Conservation (phyloP, 768 basidiomycete species). For the Suillus bovinus region DNA sequence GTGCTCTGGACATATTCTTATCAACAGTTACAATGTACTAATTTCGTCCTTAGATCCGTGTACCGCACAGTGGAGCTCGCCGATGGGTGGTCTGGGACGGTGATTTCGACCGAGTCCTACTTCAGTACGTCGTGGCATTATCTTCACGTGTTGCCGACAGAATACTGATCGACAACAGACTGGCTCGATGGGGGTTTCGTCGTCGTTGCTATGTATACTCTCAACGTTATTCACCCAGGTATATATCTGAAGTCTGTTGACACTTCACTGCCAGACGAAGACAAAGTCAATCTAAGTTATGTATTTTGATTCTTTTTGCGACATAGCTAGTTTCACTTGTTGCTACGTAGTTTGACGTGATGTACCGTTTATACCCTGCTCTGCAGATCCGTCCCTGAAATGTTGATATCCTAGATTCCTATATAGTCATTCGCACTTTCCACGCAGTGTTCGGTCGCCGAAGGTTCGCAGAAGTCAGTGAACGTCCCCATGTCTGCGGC, state of each 20-base stretch:
- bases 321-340: not conserved
- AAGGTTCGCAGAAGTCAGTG: no score
- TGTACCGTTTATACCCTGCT: not conserved
- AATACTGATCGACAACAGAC: constrained; percentile 31
- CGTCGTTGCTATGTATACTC: constrained; percentile 42
- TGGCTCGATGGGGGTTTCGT: constrained; percentile 52
- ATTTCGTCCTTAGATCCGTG: constrained; percentile 7
- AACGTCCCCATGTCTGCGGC: no score
- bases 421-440: no score
- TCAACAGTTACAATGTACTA: not conserved
- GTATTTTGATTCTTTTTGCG: not conserved
- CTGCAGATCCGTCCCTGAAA: no score
- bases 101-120: constrained; percentile 48
- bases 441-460: no score
- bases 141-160: not conserved
- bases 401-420: no score
- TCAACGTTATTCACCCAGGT: constrained; percentile 50
- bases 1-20: constrained; percentile 7
- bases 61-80: constrained; percentile 18
- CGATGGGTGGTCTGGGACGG: constrained; percentile 43
- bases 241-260: constrained; percentile 27
- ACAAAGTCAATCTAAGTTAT: not conserved
- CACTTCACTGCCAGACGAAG: no score
- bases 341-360: not conserved
- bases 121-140: constrained; percentile 39